Base-by-base conservation (phyloP, 2,329 filamentous ascomycete species). In the Raffaelea ambrosiae region DNA sequence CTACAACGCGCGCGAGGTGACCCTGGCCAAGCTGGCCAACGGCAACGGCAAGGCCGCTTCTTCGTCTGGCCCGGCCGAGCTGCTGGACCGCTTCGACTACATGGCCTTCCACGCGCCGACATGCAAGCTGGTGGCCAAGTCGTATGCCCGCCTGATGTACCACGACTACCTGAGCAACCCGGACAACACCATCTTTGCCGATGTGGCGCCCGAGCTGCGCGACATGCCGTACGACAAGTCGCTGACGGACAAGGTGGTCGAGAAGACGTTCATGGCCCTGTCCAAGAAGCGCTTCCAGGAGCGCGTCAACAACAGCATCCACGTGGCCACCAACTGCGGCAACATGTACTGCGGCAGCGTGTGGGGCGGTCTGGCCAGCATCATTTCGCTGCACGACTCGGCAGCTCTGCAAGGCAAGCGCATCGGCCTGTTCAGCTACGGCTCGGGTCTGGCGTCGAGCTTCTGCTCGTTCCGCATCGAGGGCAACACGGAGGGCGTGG, bases 71-170 rank as follows among this genome's bases (percentile, higher is more conserved):
- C 66, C 67, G 52, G 63, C 62, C 51, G 83, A 84, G 71, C 70
- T 75, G 43, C 69, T 93, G 51, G 86, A 91, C 66, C 83, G 85
- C 61, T 93, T 93, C 66, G 86, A 91, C 68, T 87, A 88, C 71
- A 68, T 93, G 63, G 68, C 81, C 51, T 93, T 90, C 81, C 87
- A 93, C 67, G 77, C 87, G 18, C 87, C 87, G 38, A 91, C 83
- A 54, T 93, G 87, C 83, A 93, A 93, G 74, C 76, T 89, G 49
- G 87, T 93, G 52, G 74, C 85, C 63, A 93, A 93, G 73, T 89
- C 85, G 18, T 93, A 89, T 63, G 87, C 79, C 51, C 84, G 87
- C 56, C 75, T 93, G 55, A 73, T 91, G 49, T 93, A 93, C 77
- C 88, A 91, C 64, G 87, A 93, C 70, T 93, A 84, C 73, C 75